Evolutionary conservation across 2,329 filamentous ascomycete genomes (phyloP).

Genomic region (Thelonectria discophora): DNA sequence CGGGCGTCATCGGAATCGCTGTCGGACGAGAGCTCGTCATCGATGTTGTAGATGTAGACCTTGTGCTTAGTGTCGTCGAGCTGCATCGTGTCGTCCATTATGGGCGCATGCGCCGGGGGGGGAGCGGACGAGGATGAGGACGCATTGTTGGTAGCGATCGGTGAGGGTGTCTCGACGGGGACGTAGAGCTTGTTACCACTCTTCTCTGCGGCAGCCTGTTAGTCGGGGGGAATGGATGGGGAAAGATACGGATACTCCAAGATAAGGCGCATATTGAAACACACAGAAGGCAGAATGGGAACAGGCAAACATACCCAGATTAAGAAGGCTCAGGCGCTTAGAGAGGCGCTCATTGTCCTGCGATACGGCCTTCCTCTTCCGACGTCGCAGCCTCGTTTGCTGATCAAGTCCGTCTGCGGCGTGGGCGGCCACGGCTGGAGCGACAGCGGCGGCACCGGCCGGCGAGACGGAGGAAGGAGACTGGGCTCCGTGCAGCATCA

Average conservation of each 20-base stretch:
- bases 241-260: too few species aligned
- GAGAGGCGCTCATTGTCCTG: slow-evolving; percentile 78
- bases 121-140: slow-evolving; percentile 3
- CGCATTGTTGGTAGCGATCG: slow-evolving; percentile 26
- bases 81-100: slow-evolving; percentile 73
- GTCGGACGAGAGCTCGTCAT: slow-evolving; percentile 78
- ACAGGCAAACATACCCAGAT: slow-evolving; percentile 70
- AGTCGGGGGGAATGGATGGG: not conserved
- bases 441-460: slow-evolving; percentile 29
- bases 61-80: slow-evolving; percentile 87
- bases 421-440: slow-evolving; percentile 11
- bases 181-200: slow-evolving; percentile 72
- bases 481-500: slow-evolving; percentile 50
- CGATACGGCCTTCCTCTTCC: slow-evolving; percentile 69
- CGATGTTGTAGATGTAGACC: slow-evolving; percentile 90
- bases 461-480: slow-evolving; percentile 40
- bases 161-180: slow-evolving; percentile 63
- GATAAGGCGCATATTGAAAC: too few species aligned
- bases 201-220: slow-evolving; percentile 58
- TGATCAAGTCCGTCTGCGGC: slow-evolving; percentile 27
- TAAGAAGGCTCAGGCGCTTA: slow-evolving; percentile 84
- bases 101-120: slow-evolving; percentile 32
- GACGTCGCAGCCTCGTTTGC: slow-evolving; percentile 37
- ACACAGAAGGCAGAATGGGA: not conserved
- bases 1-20: slow-evolving; percentile 59